These are phyloP conservation scores for Sordariomycetes sp. DNA, from an alignment of 2,329 filamentous ascomycete genomes.

Conservation along the genomic window DNA sequence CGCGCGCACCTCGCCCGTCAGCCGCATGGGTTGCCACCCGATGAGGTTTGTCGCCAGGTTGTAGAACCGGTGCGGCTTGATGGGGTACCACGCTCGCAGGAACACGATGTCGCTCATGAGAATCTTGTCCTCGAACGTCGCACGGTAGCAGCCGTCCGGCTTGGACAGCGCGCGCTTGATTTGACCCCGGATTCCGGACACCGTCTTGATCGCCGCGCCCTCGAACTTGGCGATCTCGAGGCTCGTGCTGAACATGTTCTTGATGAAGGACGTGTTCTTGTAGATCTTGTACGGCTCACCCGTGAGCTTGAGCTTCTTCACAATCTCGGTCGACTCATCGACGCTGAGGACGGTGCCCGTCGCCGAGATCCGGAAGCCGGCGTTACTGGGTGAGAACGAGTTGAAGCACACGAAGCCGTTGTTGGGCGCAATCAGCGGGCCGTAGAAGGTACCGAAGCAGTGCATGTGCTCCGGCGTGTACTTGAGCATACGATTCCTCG, in stretches of 20 bases:
- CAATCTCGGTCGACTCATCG: slow-evolving; percentile 91
- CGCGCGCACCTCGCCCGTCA: slow-evolving; percentile 83
- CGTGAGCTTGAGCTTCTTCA: slow-evolving; percentile 98
- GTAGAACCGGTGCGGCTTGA: slow-evolving; percentile 93
- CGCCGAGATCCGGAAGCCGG: slow-evolving; percentile 88
- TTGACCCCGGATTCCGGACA: slow-evolving; percentile 89
- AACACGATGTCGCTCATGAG: slow-evolving; percentile 95
- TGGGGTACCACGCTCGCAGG: slow-evolving; percentile 90
- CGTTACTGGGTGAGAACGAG: slow-evolving; percentile 71
- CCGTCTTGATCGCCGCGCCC: slow-evolving; percentile 88
- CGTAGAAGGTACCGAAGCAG: slow-evolving; percentile 93
- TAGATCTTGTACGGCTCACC: slow-evolving; percentile 94
- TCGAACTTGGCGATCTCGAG: slow-evolving; percentile 98
- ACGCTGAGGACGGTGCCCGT: slow-evolving; percentile 90
- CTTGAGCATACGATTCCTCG: slow-evolving; percentile 94
- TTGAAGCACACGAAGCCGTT: slow-evolving; percentile 94
- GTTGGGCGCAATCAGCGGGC: slow-evolving; percentile 88
- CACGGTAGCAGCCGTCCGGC: slow-evolving; percentile 90
- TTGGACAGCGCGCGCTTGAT: slow-evolving; percentile 93
- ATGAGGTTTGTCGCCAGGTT: slow-evolving; percentile 91
- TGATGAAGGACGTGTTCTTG: slow-evolving; percentile 98
- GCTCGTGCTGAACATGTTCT: slow-evolving; percentile 91
- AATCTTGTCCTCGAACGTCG: slow-evolving; percentile 98
- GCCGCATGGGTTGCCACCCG: slow-evolving; percentile 86
- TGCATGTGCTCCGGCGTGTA: slow-evolving; percentile 99